A percentile compares a stretch with the other conserved stretches of the same genome.
These are phyloP conservation scores for Metarhizium humberi DNA, from an alignment of 2,329 filamentous ascomycete species.

Conservation along the genomic window DNA sequence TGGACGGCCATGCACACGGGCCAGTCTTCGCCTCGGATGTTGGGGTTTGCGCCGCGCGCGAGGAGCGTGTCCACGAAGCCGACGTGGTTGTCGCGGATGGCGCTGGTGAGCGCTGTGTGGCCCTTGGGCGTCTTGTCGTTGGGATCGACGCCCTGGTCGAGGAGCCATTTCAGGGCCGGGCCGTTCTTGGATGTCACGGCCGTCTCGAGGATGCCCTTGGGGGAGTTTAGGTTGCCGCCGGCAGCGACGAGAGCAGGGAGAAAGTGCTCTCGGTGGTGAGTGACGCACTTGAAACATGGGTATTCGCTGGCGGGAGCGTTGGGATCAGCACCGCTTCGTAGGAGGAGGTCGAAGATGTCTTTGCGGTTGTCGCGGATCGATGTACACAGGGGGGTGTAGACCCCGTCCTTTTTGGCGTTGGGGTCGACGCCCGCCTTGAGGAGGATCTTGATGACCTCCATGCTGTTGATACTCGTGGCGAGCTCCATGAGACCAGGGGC, in stretches of 20 bases:
- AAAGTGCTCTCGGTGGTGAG: conserved; percentile 52
- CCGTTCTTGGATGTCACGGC: conserved; percentile 53
- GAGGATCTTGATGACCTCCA: conserved; percentile 50
- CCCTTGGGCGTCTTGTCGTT: conserved; percentile 51
- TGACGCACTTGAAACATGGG: conserved; percentile 59
- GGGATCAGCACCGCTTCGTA: conserved; percentile 48
- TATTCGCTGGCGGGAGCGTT: conserved; percentile 56
- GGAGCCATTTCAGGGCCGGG: conserved; percentile 49
- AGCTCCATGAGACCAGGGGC: conserved; percentile 55
- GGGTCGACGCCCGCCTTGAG: conserved; percentile 50
- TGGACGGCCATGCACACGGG: conserved; percentile 60
- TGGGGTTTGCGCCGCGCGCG: conserved; percentile 49
- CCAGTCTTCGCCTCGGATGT: conserved; percentile 59
- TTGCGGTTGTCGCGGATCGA: conserved; percentile 56
- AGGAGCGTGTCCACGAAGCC: conserved; percentile 53
- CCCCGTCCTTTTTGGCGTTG: conserved; percentile 54
- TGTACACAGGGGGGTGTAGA: conserved; percentile 59
- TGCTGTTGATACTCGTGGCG: conserved; percentile 52
- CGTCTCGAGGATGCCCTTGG: conserved; percentile 57
- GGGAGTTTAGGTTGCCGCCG: conserved; percentile 47
- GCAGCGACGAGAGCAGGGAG: conserved; percentile 50
- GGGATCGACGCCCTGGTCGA: conserved; percentile 49
- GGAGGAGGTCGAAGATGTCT: conserved; percentile 52
- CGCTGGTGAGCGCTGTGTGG: conserved; percentile 54
- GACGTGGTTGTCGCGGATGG: conserved; percentile 49